These are phyloP conservation scores for Lichenothelia convexa DNA, from an alignment of 495 filamentous ascomycete species.

Conservation along the genomic window DNA sequence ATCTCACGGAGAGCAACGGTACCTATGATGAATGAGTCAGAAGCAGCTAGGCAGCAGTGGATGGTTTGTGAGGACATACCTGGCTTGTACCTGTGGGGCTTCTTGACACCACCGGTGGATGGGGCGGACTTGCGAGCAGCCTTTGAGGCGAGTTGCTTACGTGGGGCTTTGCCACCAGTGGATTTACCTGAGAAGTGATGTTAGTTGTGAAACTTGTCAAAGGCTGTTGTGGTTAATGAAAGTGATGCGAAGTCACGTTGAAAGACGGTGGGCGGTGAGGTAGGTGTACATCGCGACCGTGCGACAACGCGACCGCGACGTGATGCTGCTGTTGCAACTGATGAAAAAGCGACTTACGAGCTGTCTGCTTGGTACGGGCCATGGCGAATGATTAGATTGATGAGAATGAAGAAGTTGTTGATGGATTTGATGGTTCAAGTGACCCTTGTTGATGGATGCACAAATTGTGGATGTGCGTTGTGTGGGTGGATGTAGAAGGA, in stretches of 20 bases:
- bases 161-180: conserved; percentile 97
- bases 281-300: conserved; percentile 3
- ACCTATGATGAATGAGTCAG: conserved; percentile 29
- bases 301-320: conserved; percentile 6
- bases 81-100: conserved; percentile 99
- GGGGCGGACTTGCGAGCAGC: conserved; percentile 61
- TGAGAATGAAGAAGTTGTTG: conserved; percentile 5
- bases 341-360: conserved; percentile 45
- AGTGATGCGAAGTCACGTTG: too few species aligned
- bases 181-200: conserved; percentile 49
- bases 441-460: conserved; percentile 26
- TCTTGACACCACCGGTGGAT: conserved; percentile 90
- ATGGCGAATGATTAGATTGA: conserved; percentile 38
- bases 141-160: conserved; percentile 92
- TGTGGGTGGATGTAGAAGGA: neutral
- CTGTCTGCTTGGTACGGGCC: conserved; percentile 99
- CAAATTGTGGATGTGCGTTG: neutral
- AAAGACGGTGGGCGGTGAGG: conserved; percentile 8
- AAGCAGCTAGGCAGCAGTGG: conserved; percentile 1
- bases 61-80: conserved; percentile 35
- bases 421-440: conserved; percentile 7
- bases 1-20: conserved; percentile 99
- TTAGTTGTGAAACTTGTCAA: conserved; percentile 5
- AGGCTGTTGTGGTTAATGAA: conserved; percentile 10
- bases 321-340: conserved; percentile 2